Conservation (phyloP, 495 filamentous ascomycete species). For the Aspergillus ellipticus region DNA sequence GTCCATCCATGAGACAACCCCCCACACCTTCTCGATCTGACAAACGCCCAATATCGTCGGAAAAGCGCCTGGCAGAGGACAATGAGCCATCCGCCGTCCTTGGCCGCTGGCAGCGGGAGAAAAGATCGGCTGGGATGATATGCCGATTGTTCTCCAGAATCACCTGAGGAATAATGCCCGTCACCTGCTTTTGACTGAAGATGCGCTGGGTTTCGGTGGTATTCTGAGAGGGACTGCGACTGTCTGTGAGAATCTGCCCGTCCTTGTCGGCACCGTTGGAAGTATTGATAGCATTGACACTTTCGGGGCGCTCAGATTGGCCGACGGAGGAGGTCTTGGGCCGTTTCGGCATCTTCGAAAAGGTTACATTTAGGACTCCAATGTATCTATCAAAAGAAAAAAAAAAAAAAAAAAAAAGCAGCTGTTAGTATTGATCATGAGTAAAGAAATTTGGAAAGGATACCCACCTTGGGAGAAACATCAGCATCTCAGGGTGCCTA, state of each 20-base stretch:
- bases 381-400: conserved; percentile 72
- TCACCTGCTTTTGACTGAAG: conserved; percentile 73
- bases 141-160: conserved; percentile 94
- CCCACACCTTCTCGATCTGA: conserved; percentile 1
- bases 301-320: conserved; percentile 20
- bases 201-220: conserved; percentile 53
- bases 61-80: conserved; percentile 16
- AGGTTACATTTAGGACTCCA: conserved; percentile 94
- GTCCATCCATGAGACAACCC: conserved; percentile 8
- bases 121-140: conserved; percentile 84
- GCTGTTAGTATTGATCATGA: no score
- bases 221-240: conserved; percentile 17
- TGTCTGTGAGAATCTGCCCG: conserved; percentile 16
- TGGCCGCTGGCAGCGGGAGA: conserved; percentile 37
- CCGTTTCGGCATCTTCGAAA: conserved; percentile 74
- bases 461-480: conserved; percentile 86
- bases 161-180: conserved; percentile 74
- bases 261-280: conserved; percentile 16
- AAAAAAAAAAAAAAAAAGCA: no score
- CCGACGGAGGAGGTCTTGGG: conserved; percentile 51
- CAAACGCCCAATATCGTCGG: conserved; percentile 14
- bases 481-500: conserved; percentile 81
- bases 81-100: conserved; percentile 25
- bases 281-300: conserved; percentile 2
- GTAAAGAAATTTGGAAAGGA: not conserved